Evolutionary conservation across 495 filamentous ascomycete genomes (phyloP).

Genomic region (Aspergillus bertholletiae): DNA sequence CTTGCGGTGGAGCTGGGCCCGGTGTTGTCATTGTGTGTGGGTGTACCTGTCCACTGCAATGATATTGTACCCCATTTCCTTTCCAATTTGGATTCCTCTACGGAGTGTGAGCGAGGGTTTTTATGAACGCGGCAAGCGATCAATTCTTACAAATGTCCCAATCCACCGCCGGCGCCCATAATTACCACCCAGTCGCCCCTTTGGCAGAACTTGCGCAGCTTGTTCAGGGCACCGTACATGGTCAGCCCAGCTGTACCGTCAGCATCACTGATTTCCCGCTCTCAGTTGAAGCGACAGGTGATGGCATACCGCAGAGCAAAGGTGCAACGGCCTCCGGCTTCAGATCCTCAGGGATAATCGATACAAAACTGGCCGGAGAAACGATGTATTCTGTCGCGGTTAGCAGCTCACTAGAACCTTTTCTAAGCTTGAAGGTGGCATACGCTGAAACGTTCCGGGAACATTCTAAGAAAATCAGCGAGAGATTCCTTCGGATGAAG

Average conservation of each 20-base stretch:
- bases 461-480: constrained; percentile 14
- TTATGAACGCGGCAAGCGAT: background rate
- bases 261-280: constrained; percentile 5
- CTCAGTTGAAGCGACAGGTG: background rate
- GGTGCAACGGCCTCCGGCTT: constrained; percentile 25
- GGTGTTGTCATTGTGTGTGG: background rate
- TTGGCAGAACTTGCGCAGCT: constrained; percentile 21
- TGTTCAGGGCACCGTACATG: constrained; percentile 26
- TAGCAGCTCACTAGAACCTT: background rate
- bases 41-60: constrained; percentile 15
- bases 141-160: constrained; percentile 21
- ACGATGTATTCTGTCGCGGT: constrained; percentile 16
- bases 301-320: constrained; percentile 19
- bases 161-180: constrained; percentile 31
- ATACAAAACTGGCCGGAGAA: constrained; percentile 23
- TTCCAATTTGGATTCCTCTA: constrained; percentile 15
- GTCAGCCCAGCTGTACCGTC: constrained; percentile 23
- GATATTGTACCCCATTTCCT: constrained; percentile 14
- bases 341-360: constrained; percentile 21
- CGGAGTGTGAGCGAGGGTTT: background rate
- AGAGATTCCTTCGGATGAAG: background rate
- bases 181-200: constrained; percentile 29
- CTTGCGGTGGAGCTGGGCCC: too few species aligned
- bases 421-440: background rate
- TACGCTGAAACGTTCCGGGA: constrained; percentile 31